phyloP scores from a whole-genome alignment of 805 yeast species.

The Kazachstania kunashirensis region DNA sequence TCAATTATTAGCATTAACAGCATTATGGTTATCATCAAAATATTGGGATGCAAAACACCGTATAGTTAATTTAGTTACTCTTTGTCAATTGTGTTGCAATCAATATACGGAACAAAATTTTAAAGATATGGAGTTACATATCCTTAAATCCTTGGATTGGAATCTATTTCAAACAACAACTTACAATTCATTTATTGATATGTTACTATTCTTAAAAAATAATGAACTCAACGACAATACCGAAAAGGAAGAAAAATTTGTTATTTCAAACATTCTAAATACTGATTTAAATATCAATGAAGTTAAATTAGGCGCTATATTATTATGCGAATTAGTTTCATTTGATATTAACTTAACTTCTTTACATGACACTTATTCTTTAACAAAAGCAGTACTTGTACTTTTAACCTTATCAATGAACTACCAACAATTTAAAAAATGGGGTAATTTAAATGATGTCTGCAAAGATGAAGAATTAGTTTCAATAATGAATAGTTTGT shows the following conservation, averaged over 20 bases:
- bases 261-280: constrained; percentile 8
- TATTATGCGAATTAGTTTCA: constrained; percentile 57
- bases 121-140: constrained; percentile 59
- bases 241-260: neutral
- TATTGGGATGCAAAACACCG: constrained; percentile 58
- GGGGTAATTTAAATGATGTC: constrained; percentile 14
- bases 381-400: constrained; percentile 44
- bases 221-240: constrained; percentile 7
- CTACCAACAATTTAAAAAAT: constrained; percentile 13
- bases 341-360: constrained; percentile 52
- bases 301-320: constrained; percentile 46
- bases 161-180: constrained; percentile 46
- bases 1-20: constrained; percentile 77
- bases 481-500: constrained; percentile 13
- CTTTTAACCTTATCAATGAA: constrained; percentile 39
- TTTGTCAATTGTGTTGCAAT: constrained; percentile 48
- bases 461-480: constrained; percentile 23
- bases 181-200: constrained; percentile 52
- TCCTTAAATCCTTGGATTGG: constrained; percentile 58
- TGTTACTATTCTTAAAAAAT: constrained; percentile 31
- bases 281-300: constrained; percentile 29
- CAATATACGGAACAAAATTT: constrained; percentile 48
- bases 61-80: constrained; percentile 43
- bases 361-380: constrained; percentile 36
- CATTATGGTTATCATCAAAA: constrained; percentile 85